A percentile compares a stretch with the other conserved stretches of the same genome.
Conservation (phyloP, 129 eudicot genomes). For the Rutidosis leptorrhynchoides region DNA sequence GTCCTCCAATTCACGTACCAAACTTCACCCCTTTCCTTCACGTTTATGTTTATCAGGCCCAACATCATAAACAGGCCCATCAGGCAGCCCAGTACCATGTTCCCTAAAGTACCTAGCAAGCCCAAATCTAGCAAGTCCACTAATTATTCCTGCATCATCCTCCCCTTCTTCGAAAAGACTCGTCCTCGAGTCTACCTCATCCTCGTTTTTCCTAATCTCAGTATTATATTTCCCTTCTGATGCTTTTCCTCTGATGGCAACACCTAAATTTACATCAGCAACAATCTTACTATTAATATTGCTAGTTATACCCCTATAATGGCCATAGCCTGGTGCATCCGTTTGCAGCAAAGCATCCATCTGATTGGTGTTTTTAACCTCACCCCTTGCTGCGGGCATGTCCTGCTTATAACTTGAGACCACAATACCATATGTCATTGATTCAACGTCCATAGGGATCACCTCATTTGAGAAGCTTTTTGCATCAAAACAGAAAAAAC, state of each 20-base stretch:
- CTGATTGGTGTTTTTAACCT: constrained; percentile 24
- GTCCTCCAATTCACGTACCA: too few species aligned
- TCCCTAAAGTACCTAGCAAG: too few species aligned
- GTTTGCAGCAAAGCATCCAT: constrained; percentile 25
- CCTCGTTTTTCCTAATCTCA: constrained; percentile 26
- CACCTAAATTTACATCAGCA: constrained; percentile 25
- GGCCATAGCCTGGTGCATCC: constrained; percentile 37
- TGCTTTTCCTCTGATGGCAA: constrained; percentile 27
- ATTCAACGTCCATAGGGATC: constrained; percentile 20
- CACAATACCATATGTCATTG: constrained; percentile 20
- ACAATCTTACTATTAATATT: constrained; percentile 26
- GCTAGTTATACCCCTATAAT: constrained; percentile 22
- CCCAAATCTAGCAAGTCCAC: too few species aligned
- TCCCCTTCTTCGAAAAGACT: too few species aligned
- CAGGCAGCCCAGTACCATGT: too few species aligned
- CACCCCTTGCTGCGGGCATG: constrained; percentile 34
- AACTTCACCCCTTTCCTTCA: too few species aligned
- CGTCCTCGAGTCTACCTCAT: constrained; percentile 15
- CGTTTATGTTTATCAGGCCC: too few species aligned
- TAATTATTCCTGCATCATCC: too few species aligned
- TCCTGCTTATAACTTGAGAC: constrained; percentile 27
- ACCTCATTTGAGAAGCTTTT: constrained; percentile 30
- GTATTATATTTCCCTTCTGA: constrained; percentile 22
- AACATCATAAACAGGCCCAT: too few species aligned
- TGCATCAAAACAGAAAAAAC: too few species aligned